These are phyloP conservation scores for Syncephalastrum racemosum DNA, from an alignment of 371 early-diverging fungal species.

Conservation along the genomic window DNA sequence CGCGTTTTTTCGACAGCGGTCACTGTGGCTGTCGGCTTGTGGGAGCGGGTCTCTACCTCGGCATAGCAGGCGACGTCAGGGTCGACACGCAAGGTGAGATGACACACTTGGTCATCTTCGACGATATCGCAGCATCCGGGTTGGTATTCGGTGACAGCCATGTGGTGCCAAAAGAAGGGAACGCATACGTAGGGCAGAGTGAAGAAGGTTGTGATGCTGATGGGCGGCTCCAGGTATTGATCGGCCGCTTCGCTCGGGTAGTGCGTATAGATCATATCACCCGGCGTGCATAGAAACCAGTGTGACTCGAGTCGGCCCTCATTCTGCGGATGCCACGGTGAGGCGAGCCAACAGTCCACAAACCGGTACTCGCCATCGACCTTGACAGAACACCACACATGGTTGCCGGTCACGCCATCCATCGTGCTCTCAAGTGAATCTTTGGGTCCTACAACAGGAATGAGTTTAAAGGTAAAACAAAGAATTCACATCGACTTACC, in stretches of 20 bases:
- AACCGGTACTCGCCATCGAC: conserved; percentile 62
- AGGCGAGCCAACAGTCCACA: conserved; percentile 63
- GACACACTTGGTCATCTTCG: conserved; percentile 18
- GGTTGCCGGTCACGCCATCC: conserved; percentile 34
- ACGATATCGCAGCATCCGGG: conserved; percentile 8
- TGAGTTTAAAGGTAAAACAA: conserved; percentile 12
- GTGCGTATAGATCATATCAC: conserved; percentile 43
- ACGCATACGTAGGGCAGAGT: conserved; percentile 36
- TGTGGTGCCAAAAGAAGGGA: conserved; percentile 32
- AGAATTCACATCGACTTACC: conserved; percentile 20
- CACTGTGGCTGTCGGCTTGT: background rate
- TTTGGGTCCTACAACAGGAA: conserved; percentile 20
- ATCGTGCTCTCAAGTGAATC: conserved; percentile 28
- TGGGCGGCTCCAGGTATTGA: conserved; percentile 37
- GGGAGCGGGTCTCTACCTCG: conserved; percentile 29
- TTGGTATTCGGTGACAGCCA: conserved; percentile 25
- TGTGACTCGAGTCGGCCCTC: conserved; percentile 31
- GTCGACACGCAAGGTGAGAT: conserved; percentile 22
- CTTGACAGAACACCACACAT: conserved; percentile 65
- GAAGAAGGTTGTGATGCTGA: conserved; percentile 30
- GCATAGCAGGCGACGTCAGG: conserved; percentile 33
- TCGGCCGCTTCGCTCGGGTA: conserved; percentile 27
- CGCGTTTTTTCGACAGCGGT: conserved; percentile 10
- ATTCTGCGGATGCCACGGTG: conserved; percentile 40
- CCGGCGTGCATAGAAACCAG: conserved; percentile 46